phyloP scores from a whole-genome alignment of 208 protist species.

The Angomonas deanei region DNA sequence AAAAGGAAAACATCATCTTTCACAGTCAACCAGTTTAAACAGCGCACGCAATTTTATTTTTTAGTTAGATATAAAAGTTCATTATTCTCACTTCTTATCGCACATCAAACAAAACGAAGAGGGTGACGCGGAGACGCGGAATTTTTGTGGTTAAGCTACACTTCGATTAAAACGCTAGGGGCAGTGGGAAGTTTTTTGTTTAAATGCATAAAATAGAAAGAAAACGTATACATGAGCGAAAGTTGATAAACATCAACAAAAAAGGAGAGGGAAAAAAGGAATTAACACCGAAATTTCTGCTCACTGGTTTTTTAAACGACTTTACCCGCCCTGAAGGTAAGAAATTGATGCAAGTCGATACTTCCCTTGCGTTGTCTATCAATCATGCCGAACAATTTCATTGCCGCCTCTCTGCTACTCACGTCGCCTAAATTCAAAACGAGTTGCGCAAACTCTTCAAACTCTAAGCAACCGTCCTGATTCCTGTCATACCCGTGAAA shows the following conservation, averaged over 20 bases:
- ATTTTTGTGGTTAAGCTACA: too few relatives aligned
- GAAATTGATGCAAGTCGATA: constrained; percentile 76
- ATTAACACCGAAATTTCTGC: too few relatives aligned
- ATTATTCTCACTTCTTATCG: too few relatives aligned
- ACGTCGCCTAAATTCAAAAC: constrained; percentile 48
- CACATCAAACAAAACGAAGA: too few relatives aligned
- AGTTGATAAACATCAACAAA: background rate
- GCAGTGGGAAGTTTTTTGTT: too few relatives aligned
- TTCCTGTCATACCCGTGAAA: constrained; percentile 72
- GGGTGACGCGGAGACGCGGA: too few relatives aligned
- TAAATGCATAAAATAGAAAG: too few relatives aligned
- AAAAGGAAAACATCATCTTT: background rate
- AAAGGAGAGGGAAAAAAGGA: background rate
- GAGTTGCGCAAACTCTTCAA: constrained; percentile 57
- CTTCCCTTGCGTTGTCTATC: constrained; percentile 33
- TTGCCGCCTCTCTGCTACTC: constrained; percentile 16
- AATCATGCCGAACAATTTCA: constrained; percentile 53
- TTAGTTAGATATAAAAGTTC: too few relatives aligned
- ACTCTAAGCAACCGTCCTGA: constrained; percentile 52
- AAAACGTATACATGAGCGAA: background rate
- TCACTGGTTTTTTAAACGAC: background rate
- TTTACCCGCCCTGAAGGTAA: constrained; percentile 44
- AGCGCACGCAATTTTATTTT: too few relatives aligned
- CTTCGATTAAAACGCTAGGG: too few relatives aligned
- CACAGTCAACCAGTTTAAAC: too few relatives aligned